A percentile compares a stretch with the other conserved stretches of the same genome.
Conservation (phyloP, 2,329 filamentous ascomycete genomes). For the Microdochium nivale region DNA sequence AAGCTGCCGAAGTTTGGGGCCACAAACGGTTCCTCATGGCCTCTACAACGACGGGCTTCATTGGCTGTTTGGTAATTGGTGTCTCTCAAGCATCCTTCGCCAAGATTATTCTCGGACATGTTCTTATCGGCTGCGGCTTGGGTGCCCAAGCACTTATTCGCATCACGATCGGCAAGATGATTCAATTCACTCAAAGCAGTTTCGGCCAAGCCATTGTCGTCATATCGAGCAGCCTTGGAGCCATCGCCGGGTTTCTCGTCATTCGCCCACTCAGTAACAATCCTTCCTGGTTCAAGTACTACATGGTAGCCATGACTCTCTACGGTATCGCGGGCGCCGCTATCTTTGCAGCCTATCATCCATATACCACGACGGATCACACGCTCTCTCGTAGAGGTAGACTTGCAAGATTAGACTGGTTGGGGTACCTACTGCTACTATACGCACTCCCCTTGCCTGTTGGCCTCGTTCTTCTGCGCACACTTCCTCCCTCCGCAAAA, state of each 20-base stretch:
- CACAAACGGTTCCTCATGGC: conserved; percentile 29
- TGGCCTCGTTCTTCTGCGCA: too few relatives aligned
- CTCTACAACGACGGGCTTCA: conserved; percentile 20
- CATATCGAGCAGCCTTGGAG: conserved; percentile 19
- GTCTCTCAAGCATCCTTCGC: conserved; percentile 27
- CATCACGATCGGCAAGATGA: conserved; percentile 25
- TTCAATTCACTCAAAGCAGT: conserved; percentile 24
- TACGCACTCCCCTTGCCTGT: too few relatives aligned
- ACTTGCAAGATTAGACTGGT: too few relatives aligned
- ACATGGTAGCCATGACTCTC: conserved; percentile 21
- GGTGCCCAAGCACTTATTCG: conserved; percentile 29
- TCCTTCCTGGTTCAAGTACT: conserved; percentile 27
- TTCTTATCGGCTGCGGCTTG: conserved; percentile 23
- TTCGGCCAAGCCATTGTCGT: conserved; percentile 25
- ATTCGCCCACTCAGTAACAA: conserved; percentile 18
- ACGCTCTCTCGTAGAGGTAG: too few relatives aligned
- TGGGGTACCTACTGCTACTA: too few relatives aligned
- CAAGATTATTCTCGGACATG: conserved; percentile 9
- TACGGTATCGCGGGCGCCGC: conserved; percentile 17
- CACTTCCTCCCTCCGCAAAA: too few relatives aligned
- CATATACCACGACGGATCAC: too few relatives aligned
- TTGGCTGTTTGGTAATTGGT: conserved; percentile 24
- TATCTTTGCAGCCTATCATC: conserved; percentile 7
- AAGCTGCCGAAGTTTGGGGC: conserved; percentile 33
- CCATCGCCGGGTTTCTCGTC: conserved; percentile 21